Percentiles rank a stretch among this genome's conserved stretches.
Evolutionary conservation across 345 rosid species (phyloP).

Genomic region (Pistacia integerrima): DNA sequence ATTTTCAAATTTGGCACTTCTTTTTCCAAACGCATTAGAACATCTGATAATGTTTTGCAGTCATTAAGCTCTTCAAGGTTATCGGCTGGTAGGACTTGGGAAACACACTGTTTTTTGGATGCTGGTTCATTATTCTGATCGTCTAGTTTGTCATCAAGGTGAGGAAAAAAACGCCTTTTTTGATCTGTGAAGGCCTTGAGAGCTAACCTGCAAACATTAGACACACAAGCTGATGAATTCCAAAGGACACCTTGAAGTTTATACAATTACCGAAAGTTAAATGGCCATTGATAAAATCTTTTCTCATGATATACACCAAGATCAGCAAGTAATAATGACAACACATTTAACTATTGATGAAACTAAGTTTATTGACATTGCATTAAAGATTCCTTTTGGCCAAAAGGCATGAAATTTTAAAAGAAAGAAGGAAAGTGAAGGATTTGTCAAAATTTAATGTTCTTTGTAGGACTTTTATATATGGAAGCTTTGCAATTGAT

Average conservation of each 20-base stretch:
- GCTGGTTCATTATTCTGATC: slow-evolving; percentile 41
- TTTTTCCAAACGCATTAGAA: slow-evolving; percentile 57
- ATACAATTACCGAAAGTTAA: neutral
- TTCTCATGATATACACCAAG: neutral
- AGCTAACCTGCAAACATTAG: slow-evolving; percentile 67
- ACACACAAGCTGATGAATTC: slow-evolving; percentile 10
- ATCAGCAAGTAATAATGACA: neutral
- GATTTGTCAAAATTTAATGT: neutral
- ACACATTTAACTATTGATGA: neutral
- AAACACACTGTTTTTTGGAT: slow-evolving; percentile 50
- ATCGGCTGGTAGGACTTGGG: slow-evolving; percentile 34
- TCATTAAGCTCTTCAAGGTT: slow-evolving; percentile 48
- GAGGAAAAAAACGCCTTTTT: slow-evolving; percentile 86
- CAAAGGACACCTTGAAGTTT: neutral
- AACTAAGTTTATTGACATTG: neutral
- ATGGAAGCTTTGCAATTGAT: neutral
- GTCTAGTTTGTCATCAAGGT: slow-evolving; percentile 62
- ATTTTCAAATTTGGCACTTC: slow-evolving; percentile 62
- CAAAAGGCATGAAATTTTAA: neutral
- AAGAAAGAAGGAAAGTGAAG: neutral
- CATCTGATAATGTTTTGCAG: slow-evolving; percentile 64
- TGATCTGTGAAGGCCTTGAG: slow-evolving; percentile 95
- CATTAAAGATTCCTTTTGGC: neutral
- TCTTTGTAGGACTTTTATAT: neutral
- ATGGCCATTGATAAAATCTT: neutral